A percentile compares a stretch with the other conserved stretches of the same genome.
Evolutionary conservation across 2,329 filamentous ascomycete species (phyloP).

Genomic region (Trichoderma sp.): DNA sequence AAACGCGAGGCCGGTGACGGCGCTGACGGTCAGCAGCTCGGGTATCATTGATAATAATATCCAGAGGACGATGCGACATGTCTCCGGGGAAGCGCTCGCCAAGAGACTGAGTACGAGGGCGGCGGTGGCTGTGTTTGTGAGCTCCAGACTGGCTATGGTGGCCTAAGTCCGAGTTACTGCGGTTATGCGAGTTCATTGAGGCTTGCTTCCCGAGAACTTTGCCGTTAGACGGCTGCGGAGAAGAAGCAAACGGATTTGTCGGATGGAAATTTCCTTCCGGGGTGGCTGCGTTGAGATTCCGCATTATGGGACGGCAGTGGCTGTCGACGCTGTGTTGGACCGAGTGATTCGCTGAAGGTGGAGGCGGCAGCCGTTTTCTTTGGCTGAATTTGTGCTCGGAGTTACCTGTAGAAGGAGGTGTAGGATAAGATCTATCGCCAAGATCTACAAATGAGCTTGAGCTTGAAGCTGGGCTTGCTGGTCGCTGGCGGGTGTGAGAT

Average conservation of each 20-base stretch:
- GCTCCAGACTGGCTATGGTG: neutral
- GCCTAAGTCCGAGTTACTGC: neutral
- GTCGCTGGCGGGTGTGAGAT: neutral
- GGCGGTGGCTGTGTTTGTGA: constrained; percentile 20
- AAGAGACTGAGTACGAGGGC: constrained; percentile 25
- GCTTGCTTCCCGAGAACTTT: neutral
- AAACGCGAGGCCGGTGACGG: constrained; percentile 64
- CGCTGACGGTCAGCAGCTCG: constrained; percentile 68
- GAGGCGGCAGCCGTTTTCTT: constrained; percentile 41
- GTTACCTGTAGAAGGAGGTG: neutral
- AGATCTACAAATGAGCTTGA: neutral
- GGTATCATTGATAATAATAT: constrained; percentile 63
- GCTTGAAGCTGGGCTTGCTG: neutral
- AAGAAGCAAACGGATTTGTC: constrained; percentile 42
- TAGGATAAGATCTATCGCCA: neutral
- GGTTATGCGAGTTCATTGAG: neutral
- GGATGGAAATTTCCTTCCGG: constrained; percentile 42
- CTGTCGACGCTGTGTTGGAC: constrained; percentile 31
- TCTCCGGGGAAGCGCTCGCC: constrained; percentile 61
- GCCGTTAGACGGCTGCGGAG: neutral
- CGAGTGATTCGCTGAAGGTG: constrained; percentile 53
- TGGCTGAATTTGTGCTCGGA: neutral
- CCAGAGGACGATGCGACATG: constrained; percentile 65
- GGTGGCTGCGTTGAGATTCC: neutral
- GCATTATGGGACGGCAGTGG: neutral